These are phyloP conservation scores for Magnusiomyces ingens DNA, from an alignment of 1,139 yeast genomes.

Conservation along the genomic window DNA sequence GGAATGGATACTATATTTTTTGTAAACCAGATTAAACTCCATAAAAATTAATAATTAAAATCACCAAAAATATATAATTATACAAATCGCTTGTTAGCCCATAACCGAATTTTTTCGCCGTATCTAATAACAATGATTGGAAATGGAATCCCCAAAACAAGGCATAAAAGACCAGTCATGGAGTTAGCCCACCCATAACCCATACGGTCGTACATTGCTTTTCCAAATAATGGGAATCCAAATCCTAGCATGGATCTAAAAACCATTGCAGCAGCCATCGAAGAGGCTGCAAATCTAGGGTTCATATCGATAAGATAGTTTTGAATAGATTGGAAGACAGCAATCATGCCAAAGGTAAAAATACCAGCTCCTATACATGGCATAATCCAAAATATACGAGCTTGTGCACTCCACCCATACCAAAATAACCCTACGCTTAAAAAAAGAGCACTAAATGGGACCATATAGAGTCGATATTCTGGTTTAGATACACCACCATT, in stretches of 20 bases:
- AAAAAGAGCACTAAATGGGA: slow-evolving; percentile 35
- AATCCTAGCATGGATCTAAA: slow-evolving; percentile 54
- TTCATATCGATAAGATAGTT: slow-evolving; percentile 59
- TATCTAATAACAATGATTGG: slow-evolving; percentile 50
- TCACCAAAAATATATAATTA: not conserved
- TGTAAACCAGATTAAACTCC: too few species aligned
- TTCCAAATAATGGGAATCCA: slow-evolving; percentile 39
- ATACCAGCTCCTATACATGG: slow-evolving; percentile 50
- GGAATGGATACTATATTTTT: too few species aligned
- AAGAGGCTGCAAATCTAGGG: slow-evolving; percentile 53
- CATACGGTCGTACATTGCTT: slow-evolving; percentile 28
- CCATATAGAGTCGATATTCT: slow-evolving; percentile 46
- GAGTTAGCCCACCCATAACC: slow-evolving; percentile 67
- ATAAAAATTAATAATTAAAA: too few species aligned
- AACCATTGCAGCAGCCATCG: slow-evolving; percentile 55
- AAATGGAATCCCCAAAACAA: slow-evolving; percentile 55
- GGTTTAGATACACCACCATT: slow-evolving; percentile 51
- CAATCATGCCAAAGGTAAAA: slow-evolving; percentile 51
- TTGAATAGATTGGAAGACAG: slow-evolving; percentile 54
- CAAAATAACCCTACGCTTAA: slow-evolving; percentile 49
- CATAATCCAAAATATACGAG: slow-evolving; percentile 44
- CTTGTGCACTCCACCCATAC: slow-evolving; percentile 60
- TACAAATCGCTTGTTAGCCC: slow-evolving; percentile 45
- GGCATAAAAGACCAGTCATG: slow-evolving; percentile 48
- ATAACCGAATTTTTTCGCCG: slow-evolving; percentile 49